Evolutionary conservation across 2,329 filamentous ascomycete species (phyloP).

Genomic region (Diaporthe sp.): DNA sequence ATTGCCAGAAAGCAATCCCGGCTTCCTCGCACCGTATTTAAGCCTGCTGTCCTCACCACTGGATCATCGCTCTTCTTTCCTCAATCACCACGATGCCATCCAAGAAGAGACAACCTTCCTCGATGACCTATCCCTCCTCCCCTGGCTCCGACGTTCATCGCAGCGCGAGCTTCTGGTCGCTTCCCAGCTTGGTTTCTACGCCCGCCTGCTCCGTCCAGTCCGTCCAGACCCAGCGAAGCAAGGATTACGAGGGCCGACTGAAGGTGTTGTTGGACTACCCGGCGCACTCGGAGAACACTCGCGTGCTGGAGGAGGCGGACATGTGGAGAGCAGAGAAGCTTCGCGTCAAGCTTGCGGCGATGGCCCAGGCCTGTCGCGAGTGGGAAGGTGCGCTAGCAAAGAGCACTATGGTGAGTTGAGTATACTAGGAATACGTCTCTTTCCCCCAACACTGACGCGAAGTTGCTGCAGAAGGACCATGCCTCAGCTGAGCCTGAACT

Average conservation of each 20-base stretch:
- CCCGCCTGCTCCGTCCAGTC: slow-evolving; percentile 19
- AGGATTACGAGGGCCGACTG: not conserved
- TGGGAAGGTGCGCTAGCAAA: not conserved
- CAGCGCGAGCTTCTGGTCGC: slow-evolving; percentile 31
- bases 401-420: not conserved
- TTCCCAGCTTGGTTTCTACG: slow-evolving; percentile 16
- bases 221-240: slow-evolving; percentile 20
- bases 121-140: slow-evolving; percentile 23
- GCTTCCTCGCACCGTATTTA: not conserved
- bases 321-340: slow-evolving; percentile 9
- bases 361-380: slow-evolving; percentile 14
- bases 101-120: not conserved
- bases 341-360: slow-evolving; percentile 15
- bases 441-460: not conserved
- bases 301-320: slow-evolving; percentile 2
- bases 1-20: not conserved
- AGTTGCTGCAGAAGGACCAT: not conserved
- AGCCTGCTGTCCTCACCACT: not conserved
- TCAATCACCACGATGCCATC: not conserved
- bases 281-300: not conserved
- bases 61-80: not conserved
- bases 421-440: not conserved
- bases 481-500: not conserved
- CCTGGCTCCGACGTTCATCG: slow-evolving; percentile 22
- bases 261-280: not conserved